Percentiles rank a stretch among this genome's conserved stretches.
phyloP scores from a whole-genome alignment of 1,139 yeast genomes.

The Kluyveromyces marxianus region DNA sequence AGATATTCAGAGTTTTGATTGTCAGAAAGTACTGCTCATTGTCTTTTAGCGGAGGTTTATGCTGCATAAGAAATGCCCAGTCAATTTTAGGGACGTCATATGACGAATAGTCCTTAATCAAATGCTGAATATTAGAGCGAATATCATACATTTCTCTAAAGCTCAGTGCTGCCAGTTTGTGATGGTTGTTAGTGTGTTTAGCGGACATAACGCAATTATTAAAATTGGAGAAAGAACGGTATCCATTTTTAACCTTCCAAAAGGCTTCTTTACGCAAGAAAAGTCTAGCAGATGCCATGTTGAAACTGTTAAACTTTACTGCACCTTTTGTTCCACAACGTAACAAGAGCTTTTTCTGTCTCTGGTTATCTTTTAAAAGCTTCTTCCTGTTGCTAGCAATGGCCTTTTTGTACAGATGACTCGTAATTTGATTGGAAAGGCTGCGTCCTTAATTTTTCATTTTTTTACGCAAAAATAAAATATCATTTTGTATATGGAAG shows the following conservation, averaged over 20 bases:
- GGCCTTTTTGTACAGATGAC: no score
- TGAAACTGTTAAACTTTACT: no score
- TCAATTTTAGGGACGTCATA: slow-evolving; percentile 22
- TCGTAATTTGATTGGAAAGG: no score
- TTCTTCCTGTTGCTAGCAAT: no score
- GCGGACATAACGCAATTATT: not conserved
- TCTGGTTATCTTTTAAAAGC: no score
- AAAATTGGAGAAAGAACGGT: not conserved
- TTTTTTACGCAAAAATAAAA: no score
- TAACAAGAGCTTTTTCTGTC: no score
- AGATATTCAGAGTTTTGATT: slow-evolving; percentile 38
- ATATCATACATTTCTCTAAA: slow-evolving; percentile 26
- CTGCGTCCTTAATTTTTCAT: no score
- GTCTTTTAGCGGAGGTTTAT: slow-evolving; percentile 20
- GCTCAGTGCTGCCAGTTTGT: slow-evolving; percentile 9
- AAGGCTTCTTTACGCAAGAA: no score
- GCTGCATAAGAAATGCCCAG: slow-evolving; percentile 21
- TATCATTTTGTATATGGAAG: no score
- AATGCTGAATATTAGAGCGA: slow-evolving; percentile 25
- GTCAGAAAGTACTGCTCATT: slow-evolving; percentile 25
- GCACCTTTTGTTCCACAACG: no score
- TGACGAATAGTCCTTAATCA: slow-evolving; percentile 28
- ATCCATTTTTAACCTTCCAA: not conserved
- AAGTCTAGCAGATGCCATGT: no score
- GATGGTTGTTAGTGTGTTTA: not conserved